Base-by-base conservation (phyloP, 1,284 basidiomycete genomes). In the Cystobasidium pallidum region DNA sequence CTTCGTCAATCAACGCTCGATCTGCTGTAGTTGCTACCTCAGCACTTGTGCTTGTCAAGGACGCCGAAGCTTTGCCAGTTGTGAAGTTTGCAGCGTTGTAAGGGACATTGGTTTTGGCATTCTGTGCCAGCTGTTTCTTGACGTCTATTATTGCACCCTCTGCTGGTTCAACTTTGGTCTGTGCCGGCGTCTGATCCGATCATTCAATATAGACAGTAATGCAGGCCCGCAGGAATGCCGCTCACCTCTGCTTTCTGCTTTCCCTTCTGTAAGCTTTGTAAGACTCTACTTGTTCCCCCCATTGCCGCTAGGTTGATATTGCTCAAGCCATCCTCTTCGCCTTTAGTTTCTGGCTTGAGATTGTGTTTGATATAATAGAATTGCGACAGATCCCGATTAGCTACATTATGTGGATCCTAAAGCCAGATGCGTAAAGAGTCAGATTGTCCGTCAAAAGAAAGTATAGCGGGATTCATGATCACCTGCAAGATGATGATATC, bases 1-100 rank as follows among this genome's bases (percentile, higher is more conserved):
- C 82, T 91, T 94, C 92, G 92, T 94, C 82, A 90, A 88, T 89
- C 80, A 91, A 90, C 2, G 94, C 86, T 74, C 91, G 88, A 64
- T 94, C 89, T 62, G 86, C 88, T 58, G 84, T 84, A 4, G 88
- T 88, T 68, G 89, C 87, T 4, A 93, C 89, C 75, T 91, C 91
- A 54, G 94, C 86, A 0, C 92, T 89, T 0, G 95, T 97, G 2
- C 91, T 94, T 0, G 96, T 99, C 59, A 99, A 83, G 2, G 64
- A 68, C 26, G 75, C 68, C 47, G 73, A 51, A 8, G 70, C 54
- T 36, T 66, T 59, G 28, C 65, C 74, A 10, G 74, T 75, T 4
- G 62, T 65, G 34, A 74, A 64, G 75, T 75, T 58, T 66, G 73
- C 28, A 66, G 72, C 54, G 63, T 72, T 41, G 39, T 70, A 74